Base-by-base conservation (phyloP, 371 early-diverging fungal species). In the Basidiobolus meristosporus region DNA sequence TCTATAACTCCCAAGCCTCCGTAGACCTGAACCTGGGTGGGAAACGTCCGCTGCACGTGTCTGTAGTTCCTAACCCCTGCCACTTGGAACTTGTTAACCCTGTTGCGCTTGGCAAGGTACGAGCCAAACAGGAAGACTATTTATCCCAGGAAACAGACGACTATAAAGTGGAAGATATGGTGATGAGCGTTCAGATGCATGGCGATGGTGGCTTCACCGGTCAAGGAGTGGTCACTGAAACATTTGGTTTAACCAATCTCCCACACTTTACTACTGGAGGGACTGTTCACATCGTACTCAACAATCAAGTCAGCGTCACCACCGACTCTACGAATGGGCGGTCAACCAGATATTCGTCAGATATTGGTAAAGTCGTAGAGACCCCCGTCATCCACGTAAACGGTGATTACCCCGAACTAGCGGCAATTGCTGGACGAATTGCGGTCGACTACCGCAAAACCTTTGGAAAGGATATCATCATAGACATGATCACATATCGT, bases 301-400 rank as follows among this genome's bases (percentile, higher is more conserved):
- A 96, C 57, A 96, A 96, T 55, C 97, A 96, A 58, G 65, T 93
- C 29, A 95, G 97, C n/a, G 95, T 87, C 58, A 95, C 95, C 0
- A 93, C 95, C 7, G 82, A 84, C 7, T 82, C 91, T 6, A 76
- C 73, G 48, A 88, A 87, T 50, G 83, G 90, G 0, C 77, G 97
- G 14, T 87, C 88, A 2, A 81, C 88, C 17, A 60, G 68, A 7
- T 95, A 96, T 59, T 78, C 85, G 28, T 82, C 85, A 1, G 97
- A 95, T 44, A 73, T 95, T 44, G 93, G 74, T 36, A 96, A 96
- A 57, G 82, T 87, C 72, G 82, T 93, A 56, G 77, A 84, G 47
- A 79, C 82, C 0, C 96, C 97, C 6, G 78, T 96, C 2, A 73
- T 96, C 26, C 96, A 95, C 51, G 97, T 96, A 43, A 96, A 96